Evolutionary conservation across 257 asterid species (phyloP).

Genomic region (Solanum lignicaule): DNA sequence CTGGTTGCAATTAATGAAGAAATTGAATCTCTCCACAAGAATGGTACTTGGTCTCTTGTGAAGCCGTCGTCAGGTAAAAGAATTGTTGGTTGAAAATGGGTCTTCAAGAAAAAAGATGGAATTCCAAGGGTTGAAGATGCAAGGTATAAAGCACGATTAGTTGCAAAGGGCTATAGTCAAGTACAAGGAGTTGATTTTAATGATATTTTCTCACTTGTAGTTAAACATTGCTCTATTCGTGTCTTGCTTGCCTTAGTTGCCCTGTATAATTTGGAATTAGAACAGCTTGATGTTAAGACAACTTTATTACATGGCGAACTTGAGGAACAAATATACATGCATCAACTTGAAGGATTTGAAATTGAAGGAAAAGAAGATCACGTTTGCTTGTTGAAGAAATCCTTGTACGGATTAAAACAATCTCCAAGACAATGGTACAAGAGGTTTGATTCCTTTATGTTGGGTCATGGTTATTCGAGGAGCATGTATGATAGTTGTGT

Average conservation of each 20-base stretch:
- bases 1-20: too few species aligned
- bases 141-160: background rate
- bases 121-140: background rate
- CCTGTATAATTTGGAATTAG: background rate
- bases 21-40: too few species aligned
- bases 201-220: background rate
- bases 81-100: too few species aligned
- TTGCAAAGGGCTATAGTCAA: background rate
- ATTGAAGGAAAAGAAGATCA: background rate
- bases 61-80: too few species aligned
- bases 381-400: background rate
- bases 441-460: too few species aligned
- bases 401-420: background rate
- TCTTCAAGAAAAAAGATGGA: background rate
- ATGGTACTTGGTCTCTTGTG: too few species aligned
- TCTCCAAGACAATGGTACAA: background rate
- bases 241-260: background rate
- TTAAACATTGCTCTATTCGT: background rate
- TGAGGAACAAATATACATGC: background rate
- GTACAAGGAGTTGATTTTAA: background rate
- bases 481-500: background rate
- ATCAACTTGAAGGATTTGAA: background rate
- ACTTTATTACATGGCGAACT: too few species aligned
- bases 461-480: background rate
- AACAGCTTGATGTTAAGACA: too few species aligned